Conservation (phyloP, 805 yeast genomes). For the Kluyveromyces wickerhamii region DNA sequence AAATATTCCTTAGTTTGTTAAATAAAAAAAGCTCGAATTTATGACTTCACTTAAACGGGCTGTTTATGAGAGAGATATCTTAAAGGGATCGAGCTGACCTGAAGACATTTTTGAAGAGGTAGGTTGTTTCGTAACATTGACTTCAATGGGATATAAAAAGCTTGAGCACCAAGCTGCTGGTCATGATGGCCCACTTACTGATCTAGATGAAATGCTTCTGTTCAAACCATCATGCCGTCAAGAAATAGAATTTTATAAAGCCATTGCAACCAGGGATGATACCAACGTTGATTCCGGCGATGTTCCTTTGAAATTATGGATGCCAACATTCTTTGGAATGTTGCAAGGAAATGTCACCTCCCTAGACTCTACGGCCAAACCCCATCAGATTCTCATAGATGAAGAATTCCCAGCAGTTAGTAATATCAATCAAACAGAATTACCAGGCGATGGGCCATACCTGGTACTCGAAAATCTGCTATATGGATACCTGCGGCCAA, state of each 20-base stretch:
- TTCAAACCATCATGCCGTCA: conserved; percentile 57
- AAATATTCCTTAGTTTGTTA: too few relatives aligned
- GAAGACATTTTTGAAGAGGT: too few relatives aligned
- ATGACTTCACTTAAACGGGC: too few relatives aligned
- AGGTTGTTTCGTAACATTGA: too few relatives aligned
- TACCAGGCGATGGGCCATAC: conserved; percentile 19
- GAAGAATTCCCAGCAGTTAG: not conserved
- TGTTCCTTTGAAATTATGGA: conserved; percentile 22
- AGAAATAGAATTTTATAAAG: conserved; percentile 69
- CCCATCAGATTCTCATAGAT: not conserved
- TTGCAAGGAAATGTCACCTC: conserved; percentile 17
- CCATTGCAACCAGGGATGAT: conserved; percentile 11
- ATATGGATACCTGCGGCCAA: conserved; percentile 54
- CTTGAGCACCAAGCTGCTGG: conserved; percentile 79
- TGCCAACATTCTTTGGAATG: conserved; percentile 25
- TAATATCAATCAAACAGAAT: not conserved
- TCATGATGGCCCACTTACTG: conserved; percentile 69
- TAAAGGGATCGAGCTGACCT: too few relatives aligned
- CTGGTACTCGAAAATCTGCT: conserved; percentile 68
- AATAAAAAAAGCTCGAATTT: too few relatives aligned
- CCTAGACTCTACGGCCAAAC: conserved; percentile 4
- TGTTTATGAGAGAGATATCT: too few relatives aligned
- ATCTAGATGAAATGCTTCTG: conserved; percentile 57
- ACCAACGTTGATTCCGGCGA: conserved; percentile 18
- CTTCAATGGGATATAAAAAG: conserved; percentile 1